Evolutionary conservation across 768 basidiomycete species (phyloP), one percentile per base, ranked within the genome.

Genomic region (Naematelia aurantialba): DNA sequence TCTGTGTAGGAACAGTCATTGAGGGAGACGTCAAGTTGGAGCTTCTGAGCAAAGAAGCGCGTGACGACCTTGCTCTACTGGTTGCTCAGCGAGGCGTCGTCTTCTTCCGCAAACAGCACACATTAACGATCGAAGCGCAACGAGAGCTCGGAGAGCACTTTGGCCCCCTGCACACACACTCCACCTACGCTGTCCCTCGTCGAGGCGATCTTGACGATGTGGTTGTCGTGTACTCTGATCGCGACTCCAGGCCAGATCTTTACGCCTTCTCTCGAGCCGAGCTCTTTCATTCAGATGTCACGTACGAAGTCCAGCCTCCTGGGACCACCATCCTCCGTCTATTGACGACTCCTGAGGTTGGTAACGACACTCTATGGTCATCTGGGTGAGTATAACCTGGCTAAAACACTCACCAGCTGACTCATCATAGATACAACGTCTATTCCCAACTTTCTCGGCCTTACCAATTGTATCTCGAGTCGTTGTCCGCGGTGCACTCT

Each of bases 241-340:
- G 65, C 31, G 68, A 73, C 55, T 70, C 75, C 11, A 63, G 73
- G 22, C 76, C 76, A 17, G 76, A 78, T 52, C 62, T 62, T 4
- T 70, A 81, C 29, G 82, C 86, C 4, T 90, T 87, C 70, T 82
- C 87, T 12, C 86, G 87, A 71, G 64, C 85, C 13, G 89, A 89
- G 64, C 81, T 91, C 19, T 89, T 87, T 85, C 89, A 90, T 77
- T 84, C 85, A 1, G 90, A 91, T 74, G 88, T 87, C 58, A 83
- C 87, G 3, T 91, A 89, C 77, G 89, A 92, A 75, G 68, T 87
- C 1, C 69, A 75, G 49, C 69, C 68, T 45, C 89, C 89, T 1
- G 82, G 86, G 66, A 81, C 84, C 29, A 90, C 89, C 12, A 89
- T 88, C 8, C 80, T 92, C 31, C 86, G 88, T 68, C 74, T 90